Percentiles rank a stretch among this genome's conserved stretches.
phyloP scores from a whole-genome alignment of 805 yeast genomes.

The Cyberlindnera mrakii region DNA sequence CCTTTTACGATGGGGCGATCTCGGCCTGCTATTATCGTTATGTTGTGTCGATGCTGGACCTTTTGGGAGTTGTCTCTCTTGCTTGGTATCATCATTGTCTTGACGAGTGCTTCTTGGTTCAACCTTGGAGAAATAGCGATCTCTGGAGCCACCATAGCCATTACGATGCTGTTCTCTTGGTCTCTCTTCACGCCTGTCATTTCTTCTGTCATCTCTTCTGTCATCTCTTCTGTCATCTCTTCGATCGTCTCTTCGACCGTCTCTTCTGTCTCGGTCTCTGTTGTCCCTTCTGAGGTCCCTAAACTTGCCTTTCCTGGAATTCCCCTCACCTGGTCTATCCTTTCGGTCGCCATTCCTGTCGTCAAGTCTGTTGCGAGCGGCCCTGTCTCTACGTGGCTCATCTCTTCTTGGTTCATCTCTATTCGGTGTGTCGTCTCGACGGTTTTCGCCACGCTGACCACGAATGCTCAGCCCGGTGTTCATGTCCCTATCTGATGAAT shows the following conservation, averaged over 20 bases:
- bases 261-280: background rate
- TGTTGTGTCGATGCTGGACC: background rate
- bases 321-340: background rate
- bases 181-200: constrained; percentile 1
- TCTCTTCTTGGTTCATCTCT: too few relatives aligned
- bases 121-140: constrained; percentile 3
- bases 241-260: background rate
- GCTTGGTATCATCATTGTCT: background rate
- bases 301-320: background rate
- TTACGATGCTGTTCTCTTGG: constrained; percentile 1
- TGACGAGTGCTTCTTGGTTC: background rate
- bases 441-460: too few relatives aligned
- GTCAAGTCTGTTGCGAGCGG: background rate
- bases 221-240: constrained; percentile 1
- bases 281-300: background rate
- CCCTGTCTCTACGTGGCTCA: too few relatives aligned
- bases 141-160: constrained; percentile 2
- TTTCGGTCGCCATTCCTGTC: background rate
- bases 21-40: background rate
- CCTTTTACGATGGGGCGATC: background rate
- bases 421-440: too few relatives aligned
- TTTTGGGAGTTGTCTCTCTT: background rate
- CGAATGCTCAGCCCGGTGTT: too few relatives aligned
- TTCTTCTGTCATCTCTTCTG: constrained; percentile 4
- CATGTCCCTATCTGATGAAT: too few relatives aligned